Evolutionary conservation across 306 rosid genomes (phyloP), one percentile per base, ranked within the genome.

Genomic region (Astragalus glycyphyllos): DNA sequence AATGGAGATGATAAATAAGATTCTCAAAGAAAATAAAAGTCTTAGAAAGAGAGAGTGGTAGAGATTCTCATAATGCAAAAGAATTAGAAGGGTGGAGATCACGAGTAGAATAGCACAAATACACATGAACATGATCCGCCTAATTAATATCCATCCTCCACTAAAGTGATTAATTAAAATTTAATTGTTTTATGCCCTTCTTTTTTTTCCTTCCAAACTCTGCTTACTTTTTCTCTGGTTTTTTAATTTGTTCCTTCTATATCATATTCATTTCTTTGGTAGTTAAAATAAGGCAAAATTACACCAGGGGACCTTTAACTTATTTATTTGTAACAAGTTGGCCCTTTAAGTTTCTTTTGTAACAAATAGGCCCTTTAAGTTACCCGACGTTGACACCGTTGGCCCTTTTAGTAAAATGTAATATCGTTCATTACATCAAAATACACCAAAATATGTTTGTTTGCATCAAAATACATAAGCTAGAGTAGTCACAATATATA

Each of bases 1-100:
- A 80, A n/a, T n/a, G n/a, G n/a, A n/a, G n/a, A n/a, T 82, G 87
- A 86, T 84, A 83, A n/a, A 87, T 84, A 83, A 84, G 90, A 89
- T 89, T 92, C 97, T 86, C 82, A 57, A 76, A 76, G 48, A 76
- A 69, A n/a, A 78, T 51, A 40, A 61, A 80, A 69, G 74, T 14
- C 68, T 65, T 32, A 53, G 14, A 15, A 67, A 23, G 67, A 65
- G 47, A 78, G 70, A 72, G 29, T 32, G 58, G 55, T 12, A 37
- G 77, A 80, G 80, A 84, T 80, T 75, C 90, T 75, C 80, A 67
- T 77, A 61, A 63, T 79, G 83, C 23, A 72, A 63, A n/a, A n/a
- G 74, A 72, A 82, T 49, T 74, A 63, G 66, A 77, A 65, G 61
- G 48, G 68, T 85, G 85, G 69, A 79, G 59, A 80, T 89, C 90